phyloP scores from a whole-genome alignment of 1,139 yeast genomes.

The Hyphopichia burtonii region DNA sequence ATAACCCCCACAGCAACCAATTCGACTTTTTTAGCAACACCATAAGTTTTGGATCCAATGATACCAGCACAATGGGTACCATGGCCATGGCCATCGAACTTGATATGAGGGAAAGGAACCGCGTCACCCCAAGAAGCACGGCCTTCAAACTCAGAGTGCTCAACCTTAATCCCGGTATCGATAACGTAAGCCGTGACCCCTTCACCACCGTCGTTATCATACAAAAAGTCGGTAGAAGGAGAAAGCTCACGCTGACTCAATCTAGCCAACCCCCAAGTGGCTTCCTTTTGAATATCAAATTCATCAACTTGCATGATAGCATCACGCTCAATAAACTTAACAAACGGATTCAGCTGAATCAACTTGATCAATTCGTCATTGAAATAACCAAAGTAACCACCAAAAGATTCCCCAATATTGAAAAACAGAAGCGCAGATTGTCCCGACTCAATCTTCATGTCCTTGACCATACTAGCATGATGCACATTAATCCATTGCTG shows the following conservation, averaged over 20 bases:
- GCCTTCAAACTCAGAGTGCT: slow-evolving; percentile 42
- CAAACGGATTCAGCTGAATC: slow-evolving; percentile 27
- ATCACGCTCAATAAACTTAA: slow-evolving; percentile 39
- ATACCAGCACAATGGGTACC: slow-evolving; percentile 92
- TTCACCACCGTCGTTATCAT: slow-evolving; percentile 40
- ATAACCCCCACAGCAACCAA: slow-evolving; percentile 78
- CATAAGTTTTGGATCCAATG: slow-evolving; percentile 70
- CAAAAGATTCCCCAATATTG: slow-evolving; percentile 21
- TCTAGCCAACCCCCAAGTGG: slow-evolving; percentile 45
- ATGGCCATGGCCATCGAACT: slow-evolving; percentile 50
- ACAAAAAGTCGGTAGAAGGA: slow-evolving; percentile 54
- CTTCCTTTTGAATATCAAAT: slow-evolving; percentile 36
- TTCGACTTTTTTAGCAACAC: slow-evolving; percentile 75
- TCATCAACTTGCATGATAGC: slow-evolving; percentile 30
- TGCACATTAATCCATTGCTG: slow-evolving; percentile 12
- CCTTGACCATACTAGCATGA: slow-evolving; percentile 6
- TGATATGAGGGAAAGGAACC: slow-evolving; percentile 34
- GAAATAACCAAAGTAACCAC: slow-evolving; percentile 37
- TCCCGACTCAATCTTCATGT: too few relatives aligned
- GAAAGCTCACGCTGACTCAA: slow-evolving; percentile 25
- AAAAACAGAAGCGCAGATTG: slow-evolving; percentile 21
- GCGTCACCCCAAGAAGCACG: slow-evolving; percentile 46
- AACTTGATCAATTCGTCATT: slow-evolving; percentile 24
- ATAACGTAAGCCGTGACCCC: slow-evolving; percentile 47
- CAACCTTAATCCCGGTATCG: slow-evolving; percentile 42